These are phyloP conservation scores for Begonia masoniana DNA, from an alignment of 306 rosid genomes.

Conservation along the genomic window DNA sequence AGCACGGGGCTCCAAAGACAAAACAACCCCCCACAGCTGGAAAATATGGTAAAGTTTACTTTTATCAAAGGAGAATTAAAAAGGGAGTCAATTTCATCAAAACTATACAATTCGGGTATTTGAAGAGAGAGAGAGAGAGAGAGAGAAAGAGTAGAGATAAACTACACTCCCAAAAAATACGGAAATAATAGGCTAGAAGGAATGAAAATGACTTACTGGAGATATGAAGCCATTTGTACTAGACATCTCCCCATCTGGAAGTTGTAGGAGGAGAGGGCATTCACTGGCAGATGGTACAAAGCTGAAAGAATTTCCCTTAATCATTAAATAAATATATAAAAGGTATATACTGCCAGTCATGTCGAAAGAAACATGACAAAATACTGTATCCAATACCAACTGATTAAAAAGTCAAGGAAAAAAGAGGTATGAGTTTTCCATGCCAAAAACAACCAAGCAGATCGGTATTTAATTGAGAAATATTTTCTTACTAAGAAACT, in stretches of 20 bases:
- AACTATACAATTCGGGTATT: too few relatives aligned
- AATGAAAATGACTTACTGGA: constrained; percentile 43
- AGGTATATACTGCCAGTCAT: too few relatives aligned
- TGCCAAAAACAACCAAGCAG: too few relatives aligned
- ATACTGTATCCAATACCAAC: not conserved
- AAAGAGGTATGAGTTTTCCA: too few relatives aligned
- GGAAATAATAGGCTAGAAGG: constrained; percentile 1
- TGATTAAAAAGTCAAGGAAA: too few relatives aligned
- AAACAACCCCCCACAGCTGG: constrained; percentile 99
- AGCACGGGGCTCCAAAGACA: constrained; percentile 65
- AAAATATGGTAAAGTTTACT: constrained; percentile 15
- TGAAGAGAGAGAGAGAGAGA: too few relatives aligned
- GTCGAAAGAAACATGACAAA: not conserved
- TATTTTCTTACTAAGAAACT: too few relatives aligned
- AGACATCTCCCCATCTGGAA: constrained; percentile 73
- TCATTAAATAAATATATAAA: not conserved
- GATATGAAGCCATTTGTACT: constrained; percentile 86
- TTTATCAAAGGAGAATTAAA: constrained; percentile 6
- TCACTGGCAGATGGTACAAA: constrained; percentile 76
- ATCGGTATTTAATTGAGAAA: too few relatives aligned
- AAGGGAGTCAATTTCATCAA: too few relatives aligned
- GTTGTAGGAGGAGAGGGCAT: constrained; percentile 82
- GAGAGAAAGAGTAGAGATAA: too few relatives aligned
- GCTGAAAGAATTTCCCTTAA: constrained; percentile 28
- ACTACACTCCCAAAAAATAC: not conserved